These are phyloP conservation scores for Termitomyces titanicus DNA, from an alignment of 768 basidiomycete species.

Conservation along the genomic window DNA sequence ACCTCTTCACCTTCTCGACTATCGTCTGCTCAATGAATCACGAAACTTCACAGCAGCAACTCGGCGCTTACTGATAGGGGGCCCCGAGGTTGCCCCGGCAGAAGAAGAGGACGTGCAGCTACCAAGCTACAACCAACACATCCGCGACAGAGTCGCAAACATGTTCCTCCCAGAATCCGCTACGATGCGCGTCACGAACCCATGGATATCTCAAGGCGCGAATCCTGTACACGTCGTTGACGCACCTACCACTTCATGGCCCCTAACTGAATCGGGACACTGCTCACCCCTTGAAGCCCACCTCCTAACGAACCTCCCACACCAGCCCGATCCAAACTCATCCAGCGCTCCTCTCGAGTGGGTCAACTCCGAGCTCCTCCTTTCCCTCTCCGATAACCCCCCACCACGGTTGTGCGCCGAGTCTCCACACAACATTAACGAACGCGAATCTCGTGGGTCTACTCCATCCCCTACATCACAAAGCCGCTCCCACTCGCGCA, in stretches of 20 bases:
- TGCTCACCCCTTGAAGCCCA: constrained; percentile 38
- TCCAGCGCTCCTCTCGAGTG: constrained; percentile 57
- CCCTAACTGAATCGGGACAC: constrained; percentile 26
- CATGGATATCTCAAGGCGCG: constrained; percentile 46
- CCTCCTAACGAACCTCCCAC: constrained; percentile 39
- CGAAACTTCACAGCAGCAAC: constrained; percentile 68
- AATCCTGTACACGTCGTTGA: constrained; percentile 29
- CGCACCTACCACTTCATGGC: constrained; percentile 11
- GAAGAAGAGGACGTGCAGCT: constrained; percentile 70
- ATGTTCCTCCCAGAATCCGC: constrained; percentile 64
- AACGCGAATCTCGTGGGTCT: constrained; percentile 1
- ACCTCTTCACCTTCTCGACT: constrained; percentile 81
- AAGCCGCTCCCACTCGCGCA: constrained; percentile 22
- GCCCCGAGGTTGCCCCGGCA: constrained; percentile 30
- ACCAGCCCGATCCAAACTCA: constrained; percentile 39
- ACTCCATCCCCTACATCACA: constrained; percentile 20
- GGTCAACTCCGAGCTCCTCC: constrained; percentile 82
- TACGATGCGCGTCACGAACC: constrained; percentile 62
- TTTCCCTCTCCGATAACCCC: constrained; percentile 48
- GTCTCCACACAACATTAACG: constrained; percentile 13
- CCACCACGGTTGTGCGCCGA: constrained; percentile 26
- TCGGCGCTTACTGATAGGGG: constrained; percentile 61
- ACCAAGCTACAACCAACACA: constrained; percentile 86
- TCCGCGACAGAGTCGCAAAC: constrained; percentile 85
- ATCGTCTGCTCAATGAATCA: constrained; percentile 71